Conservation (phyloP, 148 eudicot genomes). For the Spergularia marina region DNA sequence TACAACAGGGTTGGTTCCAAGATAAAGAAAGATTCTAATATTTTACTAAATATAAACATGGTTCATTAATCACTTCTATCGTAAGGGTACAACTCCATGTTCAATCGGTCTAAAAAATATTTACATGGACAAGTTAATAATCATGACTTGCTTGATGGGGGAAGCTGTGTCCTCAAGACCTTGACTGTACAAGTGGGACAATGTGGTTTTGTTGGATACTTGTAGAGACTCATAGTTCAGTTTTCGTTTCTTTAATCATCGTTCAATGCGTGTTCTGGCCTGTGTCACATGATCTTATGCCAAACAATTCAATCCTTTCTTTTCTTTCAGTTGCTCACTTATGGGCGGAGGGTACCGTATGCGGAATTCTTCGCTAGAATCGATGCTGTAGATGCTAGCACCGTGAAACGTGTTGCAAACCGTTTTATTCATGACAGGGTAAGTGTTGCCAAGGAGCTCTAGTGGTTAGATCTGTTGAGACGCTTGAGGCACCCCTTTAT, state of each 20-base stretch:
- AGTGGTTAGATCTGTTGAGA: background rate
- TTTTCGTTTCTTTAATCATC: background rate
- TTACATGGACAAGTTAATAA: too few relatives aligned
- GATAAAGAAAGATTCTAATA: too few relatives aligned
- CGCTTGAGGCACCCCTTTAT: background rate
- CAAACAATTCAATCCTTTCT: background rate
- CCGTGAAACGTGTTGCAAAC: slow-evolving; percentile 85
- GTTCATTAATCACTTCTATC: too few relatives aligned
- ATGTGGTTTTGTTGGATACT: too few relatives aligned
- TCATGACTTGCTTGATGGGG: too few relatives aligned
- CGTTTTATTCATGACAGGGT: slow-evolving; percentile 80
- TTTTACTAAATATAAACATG: too few relatives aligned
- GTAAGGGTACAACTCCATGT: too few relatives aligned
- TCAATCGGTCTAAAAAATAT: too few relatives aligned
- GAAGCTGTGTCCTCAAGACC: too few relatives aligned
- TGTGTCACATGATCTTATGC: background rate
- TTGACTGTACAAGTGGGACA: too few relatives aligned
- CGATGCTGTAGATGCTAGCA: slow-evolving; percentile 80
- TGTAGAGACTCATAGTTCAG: background rate
- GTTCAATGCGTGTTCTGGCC: background rate
- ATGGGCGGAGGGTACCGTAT: slow-evolving; percentile 80
- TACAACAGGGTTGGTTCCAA: too few relatives aligned
- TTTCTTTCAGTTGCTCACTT: slow-evolving; percentile 73
- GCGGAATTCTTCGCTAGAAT: slow-evolving; percentile 90
- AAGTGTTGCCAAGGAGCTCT: slow-evolving; percentile 13